A percentile compares a stretch with the other conserved stretches of the same genome.
Evolutionary conservation across 2,329 filamentous ascomycete species (phyloP).

Genomic region (Plectosphaerella plurivora): DNA sequence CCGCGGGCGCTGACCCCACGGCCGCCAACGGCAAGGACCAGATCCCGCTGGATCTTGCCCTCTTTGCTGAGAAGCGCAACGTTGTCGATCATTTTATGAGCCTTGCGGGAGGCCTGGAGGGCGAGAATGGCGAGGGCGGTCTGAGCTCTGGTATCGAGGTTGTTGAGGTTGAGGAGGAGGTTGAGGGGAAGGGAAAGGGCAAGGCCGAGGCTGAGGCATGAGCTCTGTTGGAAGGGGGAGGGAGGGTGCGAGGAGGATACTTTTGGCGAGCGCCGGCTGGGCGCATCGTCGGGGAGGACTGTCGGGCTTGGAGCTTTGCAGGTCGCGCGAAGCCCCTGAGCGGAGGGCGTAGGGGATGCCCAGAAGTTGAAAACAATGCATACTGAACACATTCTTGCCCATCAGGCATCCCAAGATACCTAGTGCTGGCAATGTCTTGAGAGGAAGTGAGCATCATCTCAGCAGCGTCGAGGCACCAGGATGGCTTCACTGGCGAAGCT

Average conservation of each 20-base stretch:
- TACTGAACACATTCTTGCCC: too few species aligned
- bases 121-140: constrained; percentile 36
- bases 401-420: too few species aligned
- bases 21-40: constrained; percentile 81
- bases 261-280: background rate
- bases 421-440: too few species aligned
- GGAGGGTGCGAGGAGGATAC: background rate
- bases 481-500: too few species aligned
- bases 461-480: too few species aligned
- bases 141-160: constrained; percentile 24
- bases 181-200: constrained; percentile 16
- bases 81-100: constrained; percentile 58
- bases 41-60: constrained; percentile 70
- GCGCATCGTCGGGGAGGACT: background rate
- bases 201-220: constrained; percentile 1
- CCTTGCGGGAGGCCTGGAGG: constrained; percentile 43
- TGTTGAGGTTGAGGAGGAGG: constrained; percentile 29
- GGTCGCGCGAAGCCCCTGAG: too few species aligned
- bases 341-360: too few species aligned
- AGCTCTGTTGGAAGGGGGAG: background rate
- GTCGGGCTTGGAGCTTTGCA: background rate
- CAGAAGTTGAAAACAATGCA: too few species aligned
- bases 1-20: constrained; percentile 71
- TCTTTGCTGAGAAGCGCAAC: constrained; percentile 62
- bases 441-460: too few species aligned